Evolutionary conservation across 73 alveolate genomes (phyloP).

Genomic region (Paramecium octaurelia): DNA sequence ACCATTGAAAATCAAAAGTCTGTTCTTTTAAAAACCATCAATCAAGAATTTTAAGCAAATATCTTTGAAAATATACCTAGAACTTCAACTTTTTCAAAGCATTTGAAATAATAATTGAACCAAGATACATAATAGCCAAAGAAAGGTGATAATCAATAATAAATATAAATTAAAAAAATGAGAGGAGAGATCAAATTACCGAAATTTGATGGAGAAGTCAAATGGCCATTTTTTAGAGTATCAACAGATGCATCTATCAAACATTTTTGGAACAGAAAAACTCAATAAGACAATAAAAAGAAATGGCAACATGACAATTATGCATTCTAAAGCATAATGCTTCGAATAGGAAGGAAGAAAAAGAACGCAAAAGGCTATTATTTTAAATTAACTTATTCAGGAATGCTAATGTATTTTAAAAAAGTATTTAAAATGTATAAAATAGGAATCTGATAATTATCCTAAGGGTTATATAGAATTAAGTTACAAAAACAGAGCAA

Average conservation of each 20-base stretch:
- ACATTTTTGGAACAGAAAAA: slow-evolving; percentile 15
- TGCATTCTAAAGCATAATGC: neutral
- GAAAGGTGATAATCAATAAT: neutral
- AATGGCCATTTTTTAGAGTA: slow-evolving; percentile 34
- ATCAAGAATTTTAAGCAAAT: neutral
- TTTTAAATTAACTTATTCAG: neutral
- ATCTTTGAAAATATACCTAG: neutral
- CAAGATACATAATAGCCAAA: neutral
- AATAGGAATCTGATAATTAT: slow-evolving; percentile 9
- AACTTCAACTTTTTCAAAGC: slow-evolving; percentile 16
- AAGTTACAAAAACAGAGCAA: neutral
- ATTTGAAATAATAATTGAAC: neutral
- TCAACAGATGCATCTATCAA: neutral
- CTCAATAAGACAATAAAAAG: neutral
- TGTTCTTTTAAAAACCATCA: neutral
- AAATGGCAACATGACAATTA: neutral
- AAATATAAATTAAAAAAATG: neutral
- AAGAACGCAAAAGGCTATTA: slow-evolving; percentile 14
- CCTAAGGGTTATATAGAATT: slow-evolving; percentile 37
- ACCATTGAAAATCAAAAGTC: neutral
- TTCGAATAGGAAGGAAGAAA: slow-evolving; percentile 41
- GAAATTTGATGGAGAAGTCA: neutral
- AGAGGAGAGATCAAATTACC: neutral
- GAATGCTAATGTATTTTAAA: slow-evolving; percentile 14
- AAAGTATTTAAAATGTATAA: neutral